These are phyloP conservation scores for Pseudozyma flocculosa DNA, from an alignment of 1,284 basidiomycete species.

Conservation along the genomic window DNA sequence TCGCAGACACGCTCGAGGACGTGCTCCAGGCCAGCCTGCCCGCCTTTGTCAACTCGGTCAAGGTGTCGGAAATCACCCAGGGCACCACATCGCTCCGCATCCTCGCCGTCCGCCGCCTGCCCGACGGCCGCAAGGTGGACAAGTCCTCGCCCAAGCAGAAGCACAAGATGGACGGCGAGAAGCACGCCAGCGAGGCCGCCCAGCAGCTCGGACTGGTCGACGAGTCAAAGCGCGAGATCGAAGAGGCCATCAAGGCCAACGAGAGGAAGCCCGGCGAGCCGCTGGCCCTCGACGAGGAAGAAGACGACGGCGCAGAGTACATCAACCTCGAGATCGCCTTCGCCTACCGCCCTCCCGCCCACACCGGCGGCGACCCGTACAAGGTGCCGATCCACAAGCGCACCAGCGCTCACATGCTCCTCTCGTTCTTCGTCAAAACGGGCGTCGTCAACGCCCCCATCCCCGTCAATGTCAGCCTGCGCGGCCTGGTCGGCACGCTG, in stretches of 20 bases:
- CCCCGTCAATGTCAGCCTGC: slow-evolving; percentile 19
- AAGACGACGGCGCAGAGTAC: slow-evolving; percentile 7
- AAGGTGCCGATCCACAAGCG: slow-evolving; percentile 1
- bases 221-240: neutral
- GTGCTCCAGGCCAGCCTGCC: slow-evolving; percentile 43
- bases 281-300: slow-evolving; percentile 1
- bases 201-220: slow-evolving; percentile 1
- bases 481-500: slow-evolving; percentile 16
- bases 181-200: neutral
- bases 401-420: slow-evolving; percentile 16
- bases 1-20: slow-evolving; percentile 38
- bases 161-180: neutral
- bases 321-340: slow-evolving; percentile 25
- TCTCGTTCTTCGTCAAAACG: slow-evolving; percentile 14
- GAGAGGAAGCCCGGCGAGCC: neutral
- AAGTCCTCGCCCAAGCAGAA: slow-evolving; percentile 8
- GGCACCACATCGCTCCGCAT: slow-evolving; percentile 36
- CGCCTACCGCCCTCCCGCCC: slow-evolving; percentile 10
- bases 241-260: neutral
- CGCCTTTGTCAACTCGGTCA: slow-evolving; percentile 36
- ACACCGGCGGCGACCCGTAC: neutral
- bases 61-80: slow-evolving; percentile 38
- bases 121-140: slow-evolving; percentile 12
- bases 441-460: slow-evolving; percentile 8
- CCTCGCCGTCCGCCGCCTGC: slow-evolving; percentile 27